Percentiles rank a stretch among this genome's conserved stretches.
These are phyloP conservation scores for Gaeumannomyces sp. DNA, from an alignment of 2,329 filamentous ascomycete species.

Conservation along the genomic window DNA sequence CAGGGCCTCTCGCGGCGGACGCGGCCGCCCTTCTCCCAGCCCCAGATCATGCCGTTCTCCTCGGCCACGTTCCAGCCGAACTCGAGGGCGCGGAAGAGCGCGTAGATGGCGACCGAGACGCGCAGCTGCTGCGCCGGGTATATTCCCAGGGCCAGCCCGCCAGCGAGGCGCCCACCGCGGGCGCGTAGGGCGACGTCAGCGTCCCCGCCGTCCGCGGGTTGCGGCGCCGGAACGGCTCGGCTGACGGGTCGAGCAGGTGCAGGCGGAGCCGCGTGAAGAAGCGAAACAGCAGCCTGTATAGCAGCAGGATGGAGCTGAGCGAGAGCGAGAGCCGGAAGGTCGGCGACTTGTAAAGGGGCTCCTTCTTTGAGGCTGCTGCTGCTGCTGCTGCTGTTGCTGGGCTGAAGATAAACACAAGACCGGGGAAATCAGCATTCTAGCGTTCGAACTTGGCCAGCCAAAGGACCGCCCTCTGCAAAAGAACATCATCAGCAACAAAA, in stretches of 20 bases:
- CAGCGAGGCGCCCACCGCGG: conserved; percentile 82
- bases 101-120: conserved; percentile 74
- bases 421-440: no score
- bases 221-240: conserved; percentile 71
- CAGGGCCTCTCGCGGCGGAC: conserved; percentile 57
- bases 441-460: no score
- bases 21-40: conserved; percentile 35
- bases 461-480: no score
- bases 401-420: background rate
- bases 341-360: conserved; percentile 56
- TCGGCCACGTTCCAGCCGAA: conserved; percentile 81
- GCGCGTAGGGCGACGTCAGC: conserved; percentile 77
- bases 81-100: conserved; percentile 74
- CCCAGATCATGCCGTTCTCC: conserved; percentile 63
- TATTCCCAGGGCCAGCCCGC: conserved; percentile 75
- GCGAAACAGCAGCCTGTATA: conserved; percentile 79
- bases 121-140: conserved; percentile 62
- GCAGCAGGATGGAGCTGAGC: conserved; percentile 75
- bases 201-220: conserved; percentile 71
- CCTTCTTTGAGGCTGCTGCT: conserved; percentile 29
- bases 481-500: background rate
- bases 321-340: conserved; percentile 75
- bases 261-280: conserved; percentile 77
- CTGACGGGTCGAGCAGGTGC: conserved; percentile 73
- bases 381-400: conserved; percentile 17